phyloP scores from a whole-genome alignment of 2,329 filamentous ascomycete species.

The Clarireedia paspali region DNA sequence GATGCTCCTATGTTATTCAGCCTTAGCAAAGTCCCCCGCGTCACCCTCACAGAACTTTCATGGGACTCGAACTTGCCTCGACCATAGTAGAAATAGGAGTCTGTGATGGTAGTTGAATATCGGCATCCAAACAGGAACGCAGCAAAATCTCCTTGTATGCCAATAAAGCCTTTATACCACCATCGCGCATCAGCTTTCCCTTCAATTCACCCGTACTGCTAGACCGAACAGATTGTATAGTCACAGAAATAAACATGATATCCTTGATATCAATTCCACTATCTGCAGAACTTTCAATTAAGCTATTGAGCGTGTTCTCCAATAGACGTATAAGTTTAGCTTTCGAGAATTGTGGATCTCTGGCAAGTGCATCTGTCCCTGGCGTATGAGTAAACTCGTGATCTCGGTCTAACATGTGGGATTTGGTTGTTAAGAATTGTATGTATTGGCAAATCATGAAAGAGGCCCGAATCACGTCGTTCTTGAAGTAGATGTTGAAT shows the following conservation, averaged over 20 bases:
- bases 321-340: slow-evolving; percentile 12
- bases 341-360: slow-evolving; percentile 11
- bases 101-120: not conserved
- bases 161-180: slow-evolving; percentile 9
- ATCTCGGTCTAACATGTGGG: not conserved
- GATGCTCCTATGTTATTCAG: no score
- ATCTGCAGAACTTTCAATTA: slow-evolving; percentile 10
- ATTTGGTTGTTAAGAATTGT: not conserved
- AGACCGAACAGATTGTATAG: slow-evolving; percentile 12
- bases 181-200: slow-evolving; percentile 14
- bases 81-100: not conserved
- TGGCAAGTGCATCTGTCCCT: slow-evolving; percentile 3
- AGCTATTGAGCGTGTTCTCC: slow-evolving; percentile 10
- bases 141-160: slow-evolving; percentile 10
- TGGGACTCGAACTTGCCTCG: not conserved
- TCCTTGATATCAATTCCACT: slow-evolving; percentile 16
- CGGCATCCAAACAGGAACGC: not conserved
- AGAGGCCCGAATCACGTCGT: slow-evolving; percentile 13
- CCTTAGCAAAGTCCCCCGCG: no score
- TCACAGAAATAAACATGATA: slow-evolving; percentile 11
- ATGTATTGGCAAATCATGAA: slow-evolving; percentile 10
- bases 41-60: no score
- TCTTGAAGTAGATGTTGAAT: slow-evolving; percentile 16
- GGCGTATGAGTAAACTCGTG: not conserved
- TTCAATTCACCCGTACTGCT: not conserved